A percentile compares a stretch with the other conserved stretches of the same genome.
Conservation (phyloP, 805 yeast genomes). For the Starmerella apicola region DNA sequence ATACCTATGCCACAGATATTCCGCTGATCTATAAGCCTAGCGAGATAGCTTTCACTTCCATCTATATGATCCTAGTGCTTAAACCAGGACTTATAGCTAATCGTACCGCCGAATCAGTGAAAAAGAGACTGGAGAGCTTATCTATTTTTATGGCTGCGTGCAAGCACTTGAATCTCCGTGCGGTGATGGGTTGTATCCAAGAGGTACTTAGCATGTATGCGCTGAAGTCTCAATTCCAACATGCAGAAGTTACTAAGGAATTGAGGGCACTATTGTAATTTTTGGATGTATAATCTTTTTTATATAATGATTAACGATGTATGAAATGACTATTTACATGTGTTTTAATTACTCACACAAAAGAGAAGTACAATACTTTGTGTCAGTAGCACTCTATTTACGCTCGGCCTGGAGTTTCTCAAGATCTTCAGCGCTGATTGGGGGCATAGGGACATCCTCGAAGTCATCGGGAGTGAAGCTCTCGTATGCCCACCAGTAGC, state of each 20-base stretch:
- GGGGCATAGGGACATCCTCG: slow-evolving; percentile 88
- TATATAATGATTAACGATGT: neutral
- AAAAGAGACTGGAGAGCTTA: slow-evolving; percentile 41
- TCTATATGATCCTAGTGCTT: slow-evolving; percentile 64
- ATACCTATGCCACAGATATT: slow-evolving; percentile 76
- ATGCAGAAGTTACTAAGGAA: slow-evolving; percentile 9
- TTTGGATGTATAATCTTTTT: slow-evolving; percentile 2
- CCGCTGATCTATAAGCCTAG: slow-evolving; percentile 82
- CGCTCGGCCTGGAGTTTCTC: slow-evolving; percentile 54
- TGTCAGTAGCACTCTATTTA: no score
- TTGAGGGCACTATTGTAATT: slow-evolving; percentile 4
- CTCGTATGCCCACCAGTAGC: slow-evolving; percentile 33
- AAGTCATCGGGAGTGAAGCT: slow-evolving; percentile 55
- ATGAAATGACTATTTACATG: no score
- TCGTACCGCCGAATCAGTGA: slow-evolving; percentile 27
- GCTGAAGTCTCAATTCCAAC: slow-evolving; percentile 71
- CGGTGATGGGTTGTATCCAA: slow-evolving; percentile 71
- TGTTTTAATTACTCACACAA: no score
- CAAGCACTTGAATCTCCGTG: slow-evolving; percentile 64
- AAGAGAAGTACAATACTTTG: no score
- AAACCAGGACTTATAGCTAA: slow-evolving; percentile 27
- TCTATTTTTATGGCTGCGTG: slow-evolving; percentile 54
- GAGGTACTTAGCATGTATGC: slow-evolving; percentile 72
- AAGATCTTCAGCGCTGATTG: slow-evolving; percentile 67
- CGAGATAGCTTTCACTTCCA: slow-evolving; percentile 65